These are phyloP conservation scores for Tuber indicum DNA, from an alignment of 495 filamentous ascomycete genomes.

Conservation along the genomic window DNA sequence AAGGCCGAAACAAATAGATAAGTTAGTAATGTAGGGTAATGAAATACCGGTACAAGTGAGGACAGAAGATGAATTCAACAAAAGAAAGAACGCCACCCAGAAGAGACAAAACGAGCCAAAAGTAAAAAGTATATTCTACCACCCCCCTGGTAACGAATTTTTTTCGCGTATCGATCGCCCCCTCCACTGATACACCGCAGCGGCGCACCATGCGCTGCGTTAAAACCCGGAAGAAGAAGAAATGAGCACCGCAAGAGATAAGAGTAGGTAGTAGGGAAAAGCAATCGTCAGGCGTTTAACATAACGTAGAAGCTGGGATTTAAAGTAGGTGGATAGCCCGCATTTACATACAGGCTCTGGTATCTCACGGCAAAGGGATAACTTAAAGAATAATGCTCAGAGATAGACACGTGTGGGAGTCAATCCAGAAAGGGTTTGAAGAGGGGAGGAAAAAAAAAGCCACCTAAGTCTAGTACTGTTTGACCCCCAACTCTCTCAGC, in stretches of 20 bases:
- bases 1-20: not conserved
- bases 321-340: not conserved
- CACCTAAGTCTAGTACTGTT: slow-evolving; percentile 13
- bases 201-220: not conserved
- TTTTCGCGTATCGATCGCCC: not conserved
- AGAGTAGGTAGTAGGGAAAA: not conserved
- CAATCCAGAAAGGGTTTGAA: not conserved
- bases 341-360: not conserved
- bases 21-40: not conserved
- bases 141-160: not conserved
- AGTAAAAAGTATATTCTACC: not conserved
- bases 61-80: not conserved
- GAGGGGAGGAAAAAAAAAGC: slow-evolving; percentile 1
- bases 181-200: not conserved
- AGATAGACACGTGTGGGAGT: not conserved
- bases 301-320: not conserved
- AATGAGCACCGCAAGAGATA: not conserved
- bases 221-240: not conserved
- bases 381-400: not conserved
- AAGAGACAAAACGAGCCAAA: not conserved
- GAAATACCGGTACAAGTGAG: not conserved
- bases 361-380: not conserved
- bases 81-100: not conserved
- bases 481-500: slow-evolving; percentile 36
- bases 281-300: not conserved